Evolutionary conservation across 2,329 filamentous ascomycete species (phyloP), one percentile per base, ranked within the genome.

Genomic region (Lachnellula willkommii): DNA sequence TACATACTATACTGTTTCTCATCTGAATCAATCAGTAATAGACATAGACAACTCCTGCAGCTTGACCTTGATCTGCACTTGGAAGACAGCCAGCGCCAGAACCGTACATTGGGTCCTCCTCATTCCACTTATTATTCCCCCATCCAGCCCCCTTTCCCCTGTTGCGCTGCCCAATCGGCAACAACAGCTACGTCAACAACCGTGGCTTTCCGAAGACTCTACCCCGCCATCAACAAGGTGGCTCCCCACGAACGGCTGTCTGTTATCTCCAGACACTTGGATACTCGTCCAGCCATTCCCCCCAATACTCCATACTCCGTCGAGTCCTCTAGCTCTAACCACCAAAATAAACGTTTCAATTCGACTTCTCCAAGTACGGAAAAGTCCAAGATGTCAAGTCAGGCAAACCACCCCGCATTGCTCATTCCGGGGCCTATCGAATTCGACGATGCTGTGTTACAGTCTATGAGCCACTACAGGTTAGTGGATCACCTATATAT

Each of bases 361-460:
- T 58, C 62, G 17, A 61, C 39, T 46, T 54, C 55, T n/a, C 48
- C 60, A 42, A 49, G 51, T 43, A 45, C 54, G 53, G 47, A 62
- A 42, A 59, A 56, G 42, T 20, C 53, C 53, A 67, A 60, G 26
- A 86, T 86, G 83, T 85, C 82, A 64, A 78, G 77, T 57, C 83
- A 86, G 66, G 77, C 81, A 54, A 73, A 77, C 50, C 83, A 87
- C 69, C 74, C 83, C 45, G 87, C 93, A 54, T 79, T 99, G 74
- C 84, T 99, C 75, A 97, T 99, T 70, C 94, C 94, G 50, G 94
- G 94, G 62, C 94, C 94, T 69, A 95, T 97, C 73, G 93, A 97
- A 77, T 96, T 96, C 71, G 93, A 96, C 72, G 93, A 97, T 93
- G 91, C 86, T 48, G 93, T 97, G 59, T 84, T 96, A 52, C 83